A percentile compares a stretch with the other conserved stretches of the same genome.
Conservation (phyloP, 768 basidiomycete genomes). For the Boletus rubroflammeus region DNA sequence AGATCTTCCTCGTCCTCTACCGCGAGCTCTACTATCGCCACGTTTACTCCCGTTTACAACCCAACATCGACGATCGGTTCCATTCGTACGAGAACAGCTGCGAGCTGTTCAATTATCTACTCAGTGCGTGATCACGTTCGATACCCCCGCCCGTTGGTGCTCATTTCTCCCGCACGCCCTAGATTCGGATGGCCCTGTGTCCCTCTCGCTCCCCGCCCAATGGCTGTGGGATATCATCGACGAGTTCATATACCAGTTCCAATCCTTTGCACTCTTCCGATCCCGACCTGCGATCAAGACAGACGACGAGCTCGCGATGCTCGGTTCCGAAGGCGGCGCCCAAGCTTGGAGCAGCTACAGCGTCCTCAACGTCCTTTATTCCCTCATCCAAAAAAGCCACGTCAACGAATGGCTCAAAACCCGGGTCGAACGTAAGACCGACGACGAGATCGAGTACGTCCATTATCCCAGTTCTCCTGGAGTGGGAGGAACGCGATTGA, state of each 20-base stretch:
- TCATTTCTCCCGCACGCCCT: neutral
- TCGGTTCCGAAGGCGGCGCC: constrained; percentile 70
- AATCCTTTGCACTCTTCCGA: constrained; percentile 91
- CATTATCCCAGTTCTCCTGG: neutral
- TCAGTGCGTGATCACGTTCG: constrained; percentile 51
- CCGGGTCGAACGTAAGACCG: constrained; percentile 70
- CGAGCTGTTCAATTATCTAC: constrained; percentile 95
- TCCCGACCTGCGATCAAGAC: constrained; percentile 80
- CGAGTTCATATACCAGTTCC: constrained; percentile 98
- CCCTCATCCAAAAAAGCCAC: constrained; percentile 94
- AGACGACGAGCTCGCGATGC: constrained; percentile 82
- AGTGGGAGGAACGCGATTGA: neutral
- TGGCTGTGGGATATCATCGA: constrained; percentile 99
- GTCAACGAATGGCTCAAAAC: constrained; percentile 92
- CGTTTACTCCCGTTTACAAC: constrained; percentile 91
- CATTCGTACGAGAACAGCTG: constrained; percentile 98
- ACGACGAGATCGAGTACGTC: constrained; percentile 81
- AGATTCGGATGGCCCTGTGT: constrained; percentile 91
- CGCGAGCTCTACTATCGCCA: constrained; percentile 94
- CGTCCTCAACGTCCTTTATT: constrained; percentile 97
- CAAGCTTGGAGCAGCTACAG: constrained; percentile 98
- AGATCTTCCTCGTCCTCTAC: constrained; percentile 94
- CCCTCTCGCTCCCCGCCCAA: constrained; percentile 92
- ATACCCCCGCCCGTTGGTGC: neutral
- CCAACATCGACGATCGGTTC: constrained; percentile 96